A percentile compares a stretch with the other conserved stretches of the same genome.
Evolutionary conservation across 2,329 filamentous ascomycete genomes (phyloP).

Genomic region (Diaporthe velutina): DNA sequence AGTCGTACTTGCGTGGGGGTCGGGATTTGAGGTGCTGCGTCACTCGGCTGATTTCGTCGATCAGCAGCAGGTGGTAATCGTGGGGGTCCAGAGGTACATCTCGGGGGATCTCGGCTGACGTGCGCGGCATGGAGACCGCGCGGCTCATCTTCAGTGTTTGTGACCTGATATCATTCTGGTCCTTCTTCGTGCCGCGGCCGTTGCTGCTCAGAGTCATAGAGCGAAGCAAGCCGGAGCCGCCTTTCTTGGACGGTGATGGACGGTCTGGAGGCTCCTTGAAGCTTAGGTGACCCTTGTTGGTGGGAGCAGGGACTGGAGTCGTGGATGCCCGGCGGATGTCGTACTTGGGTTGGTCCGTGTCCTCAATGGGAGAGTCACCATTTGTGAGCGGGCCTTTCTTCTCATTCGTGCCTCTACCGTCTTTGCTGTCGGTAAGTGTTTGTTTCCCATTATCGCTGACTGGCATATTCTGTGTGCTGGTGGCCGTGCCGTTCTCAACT

Average conservation of each 20-base stretch:
- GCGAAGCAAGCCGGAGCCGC: not conserved
- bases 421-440: not conserved
- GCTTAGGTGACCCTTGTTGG: constrained; percentile 22
- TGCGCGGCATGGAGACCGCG: constrained; percentile 50
- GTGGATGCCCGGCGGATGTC: constrained; percentile 8
- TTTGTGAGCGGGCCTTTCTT: not conserved
- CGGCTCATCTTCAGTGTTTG: constrained; percentile 36
- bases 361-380: not conserved
- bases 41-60: constrained; percentile 77
- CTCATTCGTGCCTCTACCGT: not conserved
- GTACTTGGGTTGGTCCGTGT: not conserved
- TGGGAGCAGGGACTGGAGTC: constrained; percentile 27
- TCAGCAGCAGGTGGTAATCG: constrained; percentile 75
- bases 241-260: constrained; percentile 25
- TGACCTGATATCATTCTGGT: constrained; percentile 25
- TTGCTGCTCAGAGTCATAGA: constrained; percentile 18
- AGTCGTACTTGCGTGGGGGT: constrained; percentile 76
- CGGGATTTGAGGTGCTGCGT: constrained; percentile 71
- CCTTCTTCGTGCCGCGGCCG: not conserved
- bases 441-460: constrained; percentile 20
- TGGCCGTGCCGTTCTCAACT: constrained; percentile 39
- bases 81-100: constrained; percentile 57
- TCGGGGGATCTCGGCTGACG: constrained; percentile 47
- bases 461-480: not conserved
- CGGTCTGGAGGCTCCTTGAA: constrained; percentile 27